Conservation (phyloP, 2,329 filamentous ascomycete genomes). For the Fusarium nanum region DNA sequence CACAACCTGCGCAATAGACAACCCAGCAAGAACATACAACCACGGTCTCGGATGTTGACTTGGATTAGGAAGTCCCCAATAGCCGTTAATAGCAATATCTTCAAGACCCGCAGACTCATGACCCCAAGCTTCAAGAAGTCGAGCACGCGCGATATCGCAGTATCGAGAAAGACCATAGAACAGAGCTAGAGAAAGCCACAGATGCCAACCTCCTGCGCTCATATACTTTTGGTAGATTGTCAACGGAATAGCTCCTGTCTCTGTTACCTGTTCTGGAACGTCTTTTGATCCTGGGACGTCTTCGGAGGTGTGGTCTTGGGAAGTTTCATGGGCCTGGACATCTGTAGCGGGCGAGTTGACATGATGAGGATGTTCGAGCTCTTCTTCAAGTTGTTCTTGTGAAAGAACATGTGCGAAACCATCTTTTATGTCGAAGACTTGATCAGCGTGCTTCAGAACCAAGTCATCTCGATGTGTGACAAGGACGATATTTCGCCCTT, state of each 20-base stretch:
- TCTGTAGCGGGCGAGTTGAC: conserved; percentile 30
- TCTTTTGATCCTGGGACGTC: conserved; percentile 38
- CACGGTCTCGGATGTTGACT: conserved; percentile 76
- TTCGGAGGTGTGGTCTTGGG: conserved; percentile 51
- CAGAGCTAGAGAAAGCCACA: conserved; percentile 75
- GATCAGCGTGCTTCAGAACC: conserved; percentile 76
- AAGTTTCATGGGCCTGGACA: conserved; percentile 38
- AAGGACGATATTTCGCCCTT: conserved; percentile 77
- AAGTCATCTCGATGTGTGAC: conserved; percentile 85
- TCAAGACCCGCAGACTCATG: conserved; percentile 61
- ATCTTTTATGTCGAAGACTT: conserved; percentile 76
- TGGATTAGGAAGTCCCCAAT: conserved; percentile 68
- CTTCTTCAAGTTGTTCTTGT: conserved; percentile 57
- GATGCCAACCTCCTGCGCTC: conserved; percentile 78
- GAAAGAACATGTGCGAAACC: conserved; percentile 66
- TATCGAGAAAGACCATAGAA: conserved; percentile 73
- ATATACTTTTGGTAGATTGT: conserved; percentile 88
- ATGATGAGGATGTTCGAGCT: conserved; percentile 54
- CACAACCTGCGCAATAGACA: conserved; percentile 72
- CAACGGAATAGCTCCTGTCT: conserved; percentile 77
- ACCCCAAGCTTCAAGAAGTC: conserved; percentile 90
- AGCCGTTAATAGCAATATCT: conserved; percentile 3
- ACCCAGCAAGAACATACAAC: conserved; percentile 75
- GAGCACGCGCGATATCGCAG: conserved; percentile 74
- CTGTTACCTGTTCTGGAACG: conserved; percentile 50